phyloP scores from a whole-genome alignment of 306 rosid species.

The Cucumis cinereus region DNA sequence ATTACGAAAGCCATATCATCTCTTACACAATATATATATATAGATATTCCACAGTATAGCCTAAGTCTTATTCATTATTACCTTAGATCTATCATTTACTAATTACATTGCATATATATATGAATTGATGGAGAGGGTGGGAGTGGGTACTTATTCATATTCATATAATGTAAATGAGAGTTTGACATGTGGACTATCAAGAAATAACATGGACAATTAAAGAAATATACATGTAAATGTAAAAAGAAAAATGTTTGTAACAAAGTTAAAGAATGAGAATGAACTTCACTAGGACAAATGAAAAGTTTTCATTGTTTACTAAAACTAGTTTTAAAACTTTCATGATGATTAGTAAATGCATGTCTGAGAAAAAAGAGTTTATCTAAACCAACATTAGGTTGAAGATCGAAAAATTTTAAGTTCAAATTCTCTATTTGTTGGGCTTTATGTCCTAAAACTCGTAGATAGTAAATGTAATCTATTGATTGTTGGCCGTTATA shows the following conservation, averaged over 20 bases:
- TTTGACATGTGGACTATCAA: background rate
- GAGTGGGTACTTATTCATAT: background rate
- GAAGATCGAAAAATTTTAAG: too few relatives aligned
- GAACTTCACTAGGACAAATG: background rate
- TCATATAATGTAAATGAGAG: background rate
- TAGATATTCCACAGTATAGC: slow-evolving; percentile 16
- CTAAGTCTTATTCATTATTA: slow-evolving; percentile 25
- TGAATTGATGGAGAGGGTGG: background rate
- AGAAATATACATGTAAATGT: background rate
- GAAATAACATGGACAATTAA: background rate
- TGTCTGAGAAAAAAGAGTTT: background rate
- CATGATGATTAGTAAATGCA: background rate
- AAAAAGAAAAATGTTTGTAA: background rate
- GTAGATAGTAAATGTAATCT: too few relatives aligned
- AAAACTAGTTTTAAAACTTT: background rate
- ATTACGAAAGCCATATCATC: slow-evolving; percentile 3
- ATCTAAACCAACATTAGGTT: too few relatives aligned
- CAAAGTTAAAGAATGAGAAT: background rate
- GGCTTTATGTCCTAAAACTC: too few relatives aligned
- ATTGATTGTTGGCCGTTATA: too few relatives aligned
- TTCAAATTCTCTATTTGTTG: too few relatives aligned
- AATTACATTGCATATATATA: slow-evolving; percentile 14
- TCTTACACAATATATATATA: background rate
- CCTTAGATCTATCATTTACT: slow-evolving; percentile 30
- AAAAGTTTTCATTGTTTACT: background rate